Evolutionary conservation across 768 basidiomycete species (phyloP).

Genomic region (Suillus bovinus): DNA sequence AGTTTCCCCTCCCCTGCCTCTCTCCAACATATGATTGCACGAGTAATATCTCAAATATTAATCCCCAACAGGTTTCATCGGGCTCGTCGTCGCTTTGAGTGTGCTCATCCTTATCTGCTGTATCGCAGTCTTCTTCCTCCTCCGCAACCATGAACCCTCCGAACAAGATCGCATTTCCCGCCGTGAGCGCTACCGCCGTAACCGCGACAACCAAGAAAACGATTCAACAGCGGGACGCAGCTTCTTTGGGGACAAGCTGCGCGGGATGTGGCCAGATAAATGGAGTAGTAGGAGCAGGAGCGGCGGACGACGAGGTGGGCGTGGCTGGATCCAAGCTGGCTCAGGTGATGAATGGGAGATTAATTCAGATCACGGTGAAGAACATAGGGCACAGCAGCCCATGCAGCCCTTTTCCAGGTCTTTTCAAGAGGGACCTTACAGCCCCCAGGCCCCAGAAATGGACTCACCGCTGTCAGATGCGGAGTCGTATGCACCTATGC

Average conservation of each 20-base stretch:
- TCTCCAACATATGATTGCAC: neutral
- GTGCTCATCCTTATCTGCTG: conserved; percentile 54
- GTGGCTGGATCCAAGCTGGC: conserved; percentile 54
- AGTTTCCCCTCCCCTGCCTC: neutral
- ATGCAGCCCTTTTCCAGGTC: conserved; percentile 8
- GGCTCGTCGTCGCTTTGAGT: conserved; percentile 54
- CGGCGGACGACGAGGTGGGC: conserved; percentile 27
- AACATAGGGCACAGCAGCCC: neutral
- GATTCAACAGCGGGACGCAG: conserved; percentile 20
- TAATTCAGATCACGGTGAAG: conserved; percentile 24
- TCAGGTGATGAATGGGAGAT: conserved; percentile 50
- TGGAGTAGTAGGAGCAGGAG: conserved; percentile 23
- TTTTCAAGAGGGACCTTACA: neutral
- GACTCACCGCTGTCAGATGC: conserved; percentile 31
- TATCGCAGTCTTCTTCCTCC: conserved; percentile 54
- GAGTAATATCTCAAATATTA: conserved; percentile 3
- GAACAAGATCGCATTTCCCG: conserved; percentile 40
- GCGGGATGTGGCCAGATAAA: conserved; percentile 17
- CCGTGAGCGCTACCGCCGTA: conserved; percentile 31
- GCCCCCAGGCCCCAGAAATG: conserved; percentile 13
- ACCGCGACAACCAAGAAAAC: conserved; percentile 28
- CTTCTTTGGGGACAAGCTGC: conserved; percentile 30
- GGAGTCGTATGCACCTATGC: conserved; percentile 10
- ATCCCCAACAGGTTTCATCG: conserved; percentile 53
- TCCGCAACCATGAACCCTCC: conserved; percentile 49